phyloP scores from a whole-genome alignment of 1,284 basidiomycete genomes.

The Ganoderma lingzhi region DNA sequence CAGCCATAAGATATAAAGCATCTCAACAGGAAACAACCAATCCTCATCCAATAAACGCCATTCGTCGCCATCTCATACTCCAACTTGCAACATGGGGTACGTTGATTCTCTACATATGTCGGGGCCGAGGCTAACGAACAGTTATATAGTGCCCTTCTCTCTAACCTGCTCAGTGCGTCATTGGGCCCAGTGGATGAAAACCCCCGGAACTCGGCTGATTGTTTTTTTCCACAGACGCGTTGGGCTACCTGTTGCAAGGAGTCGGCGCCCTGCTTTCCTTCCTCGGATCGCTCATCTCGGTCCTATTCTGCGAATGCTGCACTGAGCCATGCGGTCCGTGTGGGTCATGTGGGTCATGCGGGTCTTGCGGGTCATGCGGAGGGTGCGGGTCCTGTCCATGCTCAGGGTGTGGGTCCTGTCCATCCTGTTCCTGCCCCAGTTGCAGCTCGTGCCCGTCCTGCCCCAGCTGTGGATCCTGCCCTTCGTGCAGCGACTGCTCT shows the following conservation, averaged over 20 bases:
- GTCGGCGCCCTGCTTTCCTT: not conserved
- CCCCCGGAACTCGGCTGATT: not conserved
- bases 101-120: not conserved
- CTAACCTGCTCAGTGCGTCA: not conserved
- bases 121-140: not conserved
- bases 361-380: not conserved
- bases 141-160: not conserved
- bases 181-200: not conserved
- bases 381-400: not conserved
- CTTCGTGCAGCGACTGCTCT: not conserved
- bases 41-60: not conserved
- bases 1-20: not conserved
- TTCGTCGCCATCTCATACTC: not conserved
- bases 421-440: not conserved
- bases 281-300: not conserved
- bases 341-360: not conserved
- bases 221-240: not conserved
- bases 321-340: not conserved
- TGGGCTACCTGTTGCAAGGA: slow-evolving; percentile 3
- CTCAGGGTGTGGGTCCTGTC: not conserved
- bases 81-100: not conserved
- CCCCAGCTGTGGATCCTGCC: not conserved
- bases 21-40: not conserved
- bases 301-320: slow-evolving; percentile 2
- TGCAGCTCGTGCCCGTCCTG: not conserved